Evolutionary conservation across 306 rosid species (phyloP).

Genomic region (Gillenia trifoliata): DNA sequence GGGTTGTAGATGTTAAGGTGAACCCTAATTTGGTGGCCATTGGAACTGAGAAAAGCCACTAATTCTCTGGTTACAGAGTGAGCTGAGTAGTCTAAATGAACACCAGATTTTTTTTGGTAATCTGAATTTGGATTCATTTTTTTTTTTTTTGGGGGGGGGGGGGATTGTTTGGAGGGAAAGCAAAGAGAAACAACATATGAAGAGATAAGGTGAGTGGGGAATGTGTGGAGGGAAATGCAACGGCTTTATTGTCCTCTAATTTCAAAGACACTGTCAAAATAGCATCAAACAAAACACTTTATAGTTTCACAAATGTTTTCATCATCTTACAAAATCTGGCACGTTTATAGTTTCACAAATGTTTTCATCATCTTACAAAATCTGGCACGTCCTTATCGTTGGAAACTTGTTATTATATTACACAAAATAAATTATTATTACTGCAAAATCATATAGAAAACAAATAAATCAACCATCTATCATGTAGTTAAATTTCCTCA

Average conservation of each 20-base stretch:
- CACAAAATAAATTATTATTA: too few relatives aligned
- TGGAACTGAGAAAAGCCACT: background rate
- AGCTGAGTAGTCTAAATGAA: background rate
- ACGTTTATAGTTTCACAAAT: conserved; percentile 16
- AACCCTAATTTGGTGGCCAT: conserved; percentile 73
- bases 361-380: conserved; percentile 9
- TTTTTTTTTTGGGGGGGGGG: background rate
- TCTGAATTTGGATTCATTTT: background rate
- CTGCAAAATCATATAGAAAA: too few relatives aligned
- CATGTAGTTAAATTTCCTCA: too few relatives aligned
- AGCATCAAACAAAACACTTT: background rate
- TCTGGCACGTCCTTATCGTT: conserved; percentile 17
- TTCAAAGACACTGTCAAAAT: background rate
- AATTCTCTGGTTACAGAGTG: background rate
- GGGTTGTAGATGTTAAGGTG: conserved; percentile 37
- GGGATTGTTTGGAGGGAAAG: conserved; percentile 46
- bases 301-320: conserved; percentile 17
- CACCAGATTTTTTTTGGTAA: background rate
- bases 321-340: conserved; percentile 5
- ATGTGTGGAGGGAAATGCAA: conserved; percentile 67
- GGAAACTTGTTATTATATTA: too few relatives aligned
- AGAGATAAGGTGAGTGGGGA: conserved; percentile 56
- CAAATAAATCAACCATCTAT: too few relatives aligned
- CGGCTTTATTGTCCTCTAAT: conserved; percentile 20
- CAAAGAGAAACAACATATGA: background rate